Evolutionary conservation across 2,329 filamentous ascomycete genomes (phyloP), one percentile per base, ranked within the genome.

Genomic region (Fusarium poae): DNA sequence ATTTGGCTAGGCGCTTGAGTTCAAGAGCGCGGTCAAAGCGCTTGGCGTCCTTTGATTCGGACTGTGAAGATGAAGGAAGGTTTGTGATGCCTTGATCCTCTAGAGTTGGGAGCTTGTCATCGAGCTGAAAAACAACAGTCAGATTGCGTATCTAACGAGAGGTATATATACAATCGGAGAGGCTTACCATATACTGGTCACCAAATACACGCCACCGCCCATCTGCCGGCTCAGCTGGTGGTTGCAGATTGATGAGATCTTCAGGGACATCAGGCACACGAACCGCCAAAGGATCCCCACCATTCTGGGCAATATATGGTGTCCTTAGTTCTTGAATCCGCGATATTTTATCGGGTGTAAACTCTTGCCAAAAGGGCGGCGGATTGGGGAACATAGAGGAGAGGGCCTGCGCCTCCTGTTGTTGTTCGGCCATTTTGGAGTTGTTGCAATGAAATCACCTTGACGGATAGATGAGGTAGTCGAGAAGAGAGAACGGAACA

Each of bases 291-390:
- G 75, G 66, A 35, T 74, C 67, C 45, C 62, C 49, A 69, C 59
- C 74, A 62, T 77, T 64, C 13, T 75, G 73, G 13, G 78, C 77
- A 30, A 79, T 76, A 59, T 82, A 77, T 2, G 80, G 72, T 45
- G 78, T 77, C 51, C 81, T 82, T 16, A 87, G 71, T 23, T 80
- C 77, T 8, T 81, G 78, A 56, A 86, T 79, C 6, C 88, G 88
- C 16, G 87, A 80, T 53, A 92, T 75, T 75, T 95, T 97, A 29
- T 91, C 88, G 5, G 88, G 79, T 0, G 93, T 97, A 80, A 98
- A 98, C 77, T 92, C 86, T 71, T 91, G 90, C 89, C 92, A 98
- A 81, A 97, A 97, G 1, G 91, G 90, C 27, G 96, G 96, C 27
- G 96, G 96, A 53, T 91, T 88, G 25, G 96, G 95, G 77, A 94